Evolutionary conservation across 2,329 filamentous ascomycete species (phyloP), one percentile per base, ranked within the genome.

Genomic region (Pyrenochaeta sp.): DNA sequence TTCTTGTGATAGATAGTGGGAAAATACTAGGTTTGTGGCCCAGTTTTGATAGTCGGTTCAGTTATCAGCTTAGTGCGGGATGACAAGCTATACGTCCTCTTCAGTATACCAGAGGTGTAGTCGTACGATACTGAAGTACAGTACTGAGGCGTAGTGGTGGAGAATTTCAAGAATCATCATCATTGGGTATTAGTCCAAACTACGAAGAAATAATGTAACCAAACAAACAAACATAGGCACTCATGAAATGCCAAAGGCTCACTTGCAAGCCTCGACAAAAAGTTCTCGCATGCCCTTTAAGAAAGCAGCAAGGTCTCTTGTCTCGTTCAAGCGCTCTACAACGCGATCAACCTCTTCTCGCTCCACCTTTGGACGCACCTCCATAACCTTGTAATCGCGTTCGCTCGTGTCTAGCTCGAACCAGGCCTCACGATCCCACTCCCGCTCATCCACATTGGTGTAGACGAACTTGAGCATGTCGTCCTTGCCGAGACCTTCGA

Each of bases 401-500:
- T 83, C 84, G 23, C 85, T 84, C 31, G 89, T 96, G 57, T 88
- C 86, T 44, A 99, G 77, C 75, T 97, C 93, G 67, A 99, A 97
- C 86, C 89, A 95, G 10, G 89, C 91, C 74, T 97, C 92, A 46
- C 85, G 81, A 60, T 92, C 89, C 87, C 89, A 92, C 66, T 94
- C 87, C 61, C 85, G 83, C 75, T 96, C 90, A 65, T 95, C 85
- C 31, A 97, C 78, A 69, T 95, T 89, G 19, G 85, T 88, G 67
- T 90, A 99, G 2, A 94, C 82, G 69, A 99, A 96, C 72, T 93
- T 93, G 58, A 99, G 78, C 18, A 89, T 82, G 72, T 96, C 92
- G 51, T 89, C 86, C 65, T 84, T 82, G 1, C 90, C 92, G 0
- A 89, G 89, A 2, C 93, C 93, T 67, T 97, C 93, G 64, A 99